Evolutionary conservation across 2,329 filamentous ascomycete species (phyloP), one percentile per base, ranked within the genome.

Genomic region (Colletotrichum truncatum): DNA sequence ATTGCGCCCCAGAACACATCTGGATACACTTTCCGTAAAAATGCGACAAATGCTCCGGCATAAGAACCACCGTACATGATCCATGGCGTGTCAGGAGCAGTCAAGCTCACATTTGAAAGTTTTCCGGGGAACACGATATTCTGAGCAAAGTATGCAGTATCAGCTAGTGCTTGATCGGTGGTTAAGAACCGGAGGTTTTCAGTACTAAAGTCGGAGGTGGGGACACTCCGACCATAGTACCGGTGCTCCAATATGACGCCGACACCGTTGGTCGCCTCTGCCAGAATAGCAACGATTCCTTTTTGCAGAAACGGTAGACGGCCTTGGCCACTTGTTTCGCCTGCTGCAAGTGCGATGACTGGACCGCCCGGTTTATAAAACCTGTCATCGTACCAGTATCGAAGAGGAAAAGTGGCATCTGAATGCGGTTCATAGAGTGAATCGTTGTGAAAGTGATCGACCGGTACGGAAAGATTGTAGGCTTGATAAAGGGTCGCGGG

Each of bases 371-470:
- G 80, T 73, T 89, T 84, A 79, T 97, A 97, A 78, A 92, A 85
- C 34, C 85, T 85, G 1, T 89, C 87, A 72, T 97, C 93, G 70
- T 95, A 93, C 91, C 91, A 97, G 80, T 97, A 97, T 6, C 93
- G 87, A 43, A 95, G 80, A 18, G 87, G 78, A 75, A 93, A 97
- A 1, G 79, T 85, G 26, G 77, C 89, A 70, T 91, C 80, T 9
- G 85, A 87, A 76, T 97, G 93, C 30, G 93, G 93, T 74, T 90
- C 91, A 74, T 97, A 97, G 55, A 84, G 80, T 2, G 88, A 86
- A 55, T 94, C 90, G 72, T 95, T 93, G 77, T 92, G 92, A 78
- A 96, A 97, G 74, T 96, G 92, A 76, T 97, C 93, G 36, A 97
- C 81, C 14, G 86, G 86, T 2, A 86, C 83, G 7, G 74, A 73